Conservation (phyloP, 305 asterid species). For the Fraxinus nigra region DNA sequence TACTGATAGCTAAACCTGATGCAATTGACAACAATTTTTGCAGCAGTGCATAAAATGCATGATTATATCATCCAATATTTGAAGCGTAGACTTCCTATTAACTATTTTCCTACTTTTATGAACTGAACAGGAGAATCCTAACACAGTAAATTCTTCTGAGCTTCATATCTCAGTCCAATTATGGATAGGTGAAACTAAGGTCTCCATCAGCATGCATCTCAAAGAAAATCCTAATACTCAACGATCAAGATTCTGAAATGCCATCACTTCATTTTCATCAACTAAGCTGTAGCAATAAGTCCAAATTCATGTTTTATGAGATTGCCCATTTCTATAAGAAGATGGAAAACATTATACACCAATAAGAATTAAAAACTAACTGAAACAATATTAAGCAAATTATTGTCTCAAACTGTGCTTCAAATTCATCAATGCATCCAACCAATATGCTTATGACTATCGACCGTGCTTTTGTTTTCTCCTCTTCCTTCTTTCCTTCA, state of each 20-base stretch:
- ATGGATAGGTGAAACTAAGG: neutral
- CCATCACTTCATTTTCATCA: neutral
- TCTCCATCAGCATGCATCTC: neutral
- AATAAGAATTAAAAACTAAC: neutral
- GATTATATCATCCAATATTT: neutral
- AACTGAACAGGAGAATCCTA: neutral
- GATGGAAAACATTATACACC: neutral
- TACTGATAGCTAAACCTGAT: neutral
- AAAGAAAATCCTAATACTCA: neutral
- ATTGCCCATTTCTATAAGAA: neutral
- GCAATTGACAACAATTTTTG: neutral
- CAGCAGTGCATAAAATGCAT: neutral
- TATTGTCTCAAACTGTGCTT: neutral
- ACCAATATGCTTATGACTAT: neutral
- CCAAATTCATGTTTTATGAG: neutral
- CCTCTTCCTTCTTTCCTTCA: slow-evolving; percentile 4
- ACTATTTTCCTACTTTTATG: neutral
- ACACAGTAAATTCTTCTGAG: neutral
- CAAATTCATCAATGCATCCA: neutral
- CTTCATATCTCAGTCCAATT: neutral
- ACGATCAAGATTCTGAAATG: neutral
- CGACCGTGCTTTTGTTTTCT: neutral
- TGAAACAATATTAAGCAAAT: neutral
- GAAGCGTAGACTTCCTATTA: neutral
- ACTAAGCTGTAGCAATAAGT: neutral